Evolutionary conservation across 1,139 yeast species (phyloP), one percentile per base, ranked within the genome.

Genomic region (Yamadazyma sp.): DNA sequence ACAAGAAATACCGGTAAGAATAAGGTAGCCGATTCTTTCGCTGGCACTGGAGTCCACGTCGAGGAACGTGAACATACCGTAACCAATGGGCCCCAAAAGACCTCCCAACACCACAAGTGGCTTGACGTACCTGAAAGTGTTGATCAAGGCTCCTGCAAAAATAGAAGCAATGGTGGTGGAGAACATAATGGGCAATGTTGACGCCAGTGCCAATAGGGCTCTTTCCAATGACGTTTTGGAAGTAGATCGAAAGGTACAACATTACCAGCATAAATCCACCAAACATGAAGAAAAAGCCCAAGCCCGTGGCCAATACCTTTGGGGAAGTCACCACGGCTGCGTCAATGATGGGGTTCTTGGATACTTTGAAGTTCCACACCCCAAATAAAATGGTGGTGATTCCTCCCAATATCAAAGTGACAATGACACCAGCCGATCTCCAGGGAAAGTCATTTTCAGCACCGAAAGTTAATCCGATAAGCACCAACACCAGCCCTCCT

Each of bases 371-470:
- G 44, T 59, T 61, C 63, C 64, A 61, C 15, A 59, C 30, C 9
- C 49, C 41, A 39, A 57, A 61, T 1, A 34, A 37, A 33, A 54
- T 44, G 26, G 35, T 15, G 10, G 50, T 31, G 9, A 51, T 13
- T 0, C 71, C 74, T 2, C 82, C 82, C 18, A 77, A 49, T 2
- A 61, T 50, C 35, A 76, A 65, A 58, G 77, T 60, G 7, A 60
- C 46, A 12, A 78, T 76, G 4, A 74, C 74, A 16, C 71, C 54
- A 0, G 75, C 53, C 23, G 80, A 72, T 44, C 69, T 50, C 83
- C 83, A 78, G 0, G 59, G 48, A 47, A 62, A 77, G 6, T 72
- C 61, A 2, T 68, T 58, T 33, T 80, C 79, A 7, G 45, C 38
- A 6, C 80, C 79, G 53, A 57, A 56, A 2, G 61, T 52, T 9